Base-by-base conservation (phyloP, 805 yeast genomes). In the Deakozyma indianensis region DNA sequence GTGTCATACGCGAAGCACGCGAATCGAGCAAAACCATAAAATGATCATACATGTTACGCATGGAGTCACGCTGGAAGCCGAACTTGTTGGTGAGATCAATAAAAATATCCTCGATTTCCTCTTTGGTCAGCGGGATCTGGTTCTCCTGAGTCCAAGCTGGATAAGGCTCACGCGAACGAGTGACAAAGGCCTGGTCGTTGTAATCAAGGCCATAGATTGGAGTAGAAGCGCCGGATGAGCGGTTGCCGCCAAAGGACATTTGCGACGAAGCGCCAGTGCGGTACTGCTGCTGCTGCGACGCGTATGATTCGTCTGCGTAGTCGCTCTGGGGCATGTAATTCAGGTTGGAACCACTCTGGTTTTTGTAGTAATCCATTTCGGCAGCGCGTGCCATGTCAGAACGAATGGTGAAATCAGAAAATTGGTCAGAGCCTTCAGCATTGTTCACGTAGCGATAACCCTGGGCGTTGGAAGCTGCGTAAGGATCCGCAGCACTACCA, bases 101-200 rank as follows among this genome's bases (percentile, higher is more conserved):
- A 56, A 88, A 83, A 5, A 83, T 74, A 3, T 61, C 67, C 47
- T 64, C 64, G n/a, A 88, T 80, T 51, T 77, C 80, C 32, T 67
- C 72, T 51, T 75, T 73, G 43, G 83, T 71, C 41, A 92, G 73
- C 5, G 96, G 95, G 21, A 81, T 83, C 60, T 79, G 72, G 47
- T 69, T 88, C 65, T 92, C 97, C 42, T 94, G 94, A 22, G 96
- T 84, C 98, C 98, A 92, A 44, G 98, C 97, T 41, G 99, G 98
- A 64, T 90, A 92, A 27, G 98, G 99, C 64, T 92, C 92, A 41
- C 87, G 77, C 56, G 94, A 56, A 32, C 62, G 53, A 67, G 81
- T 55, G 62, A 85, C 80, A 71, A 79, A 67, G 58, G 83, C 51
- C 25, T 41, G 45, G 41, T 42, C 41, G 32, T 47, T 50, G 45